phyloP scores from a whole-genome alignment of 108 stramenopile genomes.

The Skeletonema marinoi region DNA sequence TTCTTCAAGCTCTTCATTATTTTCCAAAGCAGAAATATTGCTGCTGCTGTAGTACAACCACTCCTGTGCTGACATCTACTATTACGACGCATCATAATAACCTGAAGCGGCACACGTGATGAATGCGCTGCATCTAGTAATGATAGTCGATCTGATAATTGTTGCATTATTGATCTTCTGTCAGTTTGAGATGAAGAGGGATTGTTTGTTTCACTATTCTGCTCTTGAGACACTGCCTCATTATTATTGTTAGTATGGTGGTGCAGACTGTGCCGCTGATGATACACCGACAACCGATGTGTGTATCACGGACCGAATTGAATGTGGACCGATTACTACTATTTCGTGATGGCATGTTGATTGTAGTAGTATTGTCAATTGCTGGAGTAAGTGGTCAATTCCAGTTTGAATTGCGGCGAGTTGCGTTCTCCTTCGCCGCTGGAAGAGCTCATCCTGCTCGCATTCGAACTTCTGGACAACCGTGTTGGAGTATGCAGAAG shows the following conservation, averaged over 20 bases:
- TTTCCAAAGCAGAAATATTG: neutral
- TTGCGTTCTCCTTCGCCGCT: too few relatives aligned
- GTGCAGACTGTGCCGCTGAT: neutral
- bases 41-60: neutral
- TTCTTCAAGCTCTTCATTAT: neutral
- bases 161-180: slow-evolving; percentile 17
- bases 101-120: slow-evolving; percentile 51
- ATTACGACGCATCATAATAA: slow-evolving; percentile 38
- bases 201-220: neutral
- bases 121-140: slow-evolving; percentile 64
- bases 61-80: neutral
- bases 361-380: neutral
- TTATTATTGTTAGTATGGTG: neutral
- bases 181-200: neutral
- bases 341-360: neutral
- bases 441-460: too few relatives aligned
- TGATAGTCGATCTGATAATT: slow-evolving; percentile 54
- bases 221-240: neutral
- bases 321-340: slow-evolving; percentile 45
- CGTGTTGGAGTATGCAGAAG: neutral
- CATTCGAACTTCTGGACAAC: neutral
- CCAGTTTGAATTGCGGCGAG: slow-evolving; percentile 12
- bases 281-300: too few relatives aligned
- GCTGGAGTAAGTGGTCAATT: slow-evolving; percentile 3
- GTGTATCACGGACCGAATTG: slow-evolving; percentile 60